Conservation (phyloP, 2,329 filamentous ascomycete species). For the Botrytis deweyae region DNA sequence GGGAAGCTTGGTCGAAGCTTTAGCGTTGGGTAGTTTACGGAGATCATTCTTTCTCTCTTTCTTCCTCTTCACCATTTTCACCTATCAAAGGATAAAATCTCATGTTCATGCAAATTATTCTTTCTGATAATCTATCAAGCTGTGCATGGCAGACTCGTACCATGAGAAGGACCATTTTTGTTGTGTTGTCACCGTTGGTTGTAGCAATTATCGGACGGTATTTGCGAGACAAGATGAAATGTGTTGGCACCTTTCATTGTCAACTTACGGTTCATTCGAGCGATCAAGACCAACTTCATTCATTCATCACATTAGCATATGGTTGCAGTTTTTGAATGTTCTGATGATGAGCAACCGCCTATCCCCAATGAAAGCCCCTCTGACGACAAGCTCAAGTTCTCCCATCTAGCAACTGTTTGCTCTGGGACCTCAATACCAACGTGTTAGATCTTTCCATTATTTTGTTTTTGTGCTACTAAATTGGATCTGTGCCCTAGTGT, state of each 20-base stretch:
- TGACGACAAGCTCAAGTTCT: neutral
- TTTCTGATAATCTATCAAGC: neutral
- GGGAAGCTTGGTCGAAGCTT: conserved; percentile 8
- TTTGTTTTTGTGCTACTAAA: neutral
- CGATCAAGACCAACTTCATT: neutral
- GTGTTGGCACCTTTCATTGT: conserved; percentile 13
- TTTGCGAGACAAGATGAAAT: neutral
- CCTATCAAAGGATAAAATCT: neutral
- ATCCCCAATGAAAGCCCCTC: neutral
- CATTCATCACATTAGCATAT: neutral
- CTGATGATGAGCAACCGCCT: neutral
- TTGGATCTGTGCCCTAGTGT: neutral
- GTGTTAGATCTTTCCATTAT: neutral
- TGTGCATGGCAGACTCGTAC: neutral
- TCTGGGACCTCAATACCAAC: neutral
- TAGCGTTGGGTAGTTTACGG: neutral
- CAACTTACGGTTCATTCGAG: neutral
- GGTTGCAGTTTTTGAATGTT: neutral
- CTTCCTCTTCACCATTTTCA: conserved; percentile 10
- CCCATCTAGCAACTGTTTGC: neutral
- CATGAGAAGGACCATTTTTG: neutral
- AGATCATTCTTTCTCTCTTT: neutral
- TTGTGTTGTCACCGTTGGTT: neutral
- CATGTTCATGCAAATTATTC: neutral
- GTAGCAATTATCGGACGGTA: neutral